A percentile compares a stretch with the other conserved stretches of the same genome.
These are phyloP conservation scores for Tylopilus sp. DNA, from an alignment of 768 basidiomycete genomes.

Conservation along the genomic window DNA sequence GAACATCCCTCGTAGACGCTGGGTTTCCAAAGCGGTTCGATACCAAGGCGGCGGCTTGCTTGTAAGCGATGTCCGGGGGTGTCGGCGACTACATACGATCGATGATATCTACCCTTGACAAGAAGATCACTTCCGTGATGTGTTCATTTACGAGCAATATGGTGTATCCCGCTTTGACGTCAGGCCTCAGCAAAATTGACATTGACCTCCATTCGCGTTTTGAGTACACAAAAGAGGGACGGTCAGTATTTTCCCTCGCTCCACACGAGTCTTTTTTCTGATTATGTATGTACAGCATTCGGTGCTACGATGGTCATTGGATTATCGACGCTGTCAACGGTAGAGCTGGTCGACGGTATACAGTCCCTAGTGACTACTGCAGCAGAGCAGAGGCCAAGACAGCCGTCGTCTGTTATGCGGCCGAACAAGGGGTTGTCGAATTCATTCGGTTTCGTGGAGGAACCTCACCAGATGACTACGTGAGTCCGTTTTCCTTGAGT, in stretches of 20 bases:
- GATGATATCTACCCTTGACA: slow-evolving; percentile 41
- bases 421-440: slow-evolving; percentile 54
- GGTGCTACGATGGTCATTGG: slow-evolving; percentile 49
- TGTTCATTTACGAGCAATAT: slow-evolving; percentile 42
- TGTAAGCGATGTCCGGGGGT: slow-evolving; percentile 63
- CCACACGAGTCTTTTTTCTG: neutral
- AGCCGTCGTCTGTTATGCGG: slow-evolving; percentile 52
- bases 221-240: slow-evolving; percentile 45
- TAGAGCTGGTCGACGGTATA: slow-evolving; percentile 42
- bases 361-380: slow-evolving; percentile 47
- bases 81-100: slow-evolving; percentile 54
- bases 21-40: slow-evolving; percentile 57
- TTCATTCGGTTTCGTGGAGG: slow-evolving; percentile 54
- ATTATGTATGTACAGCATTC: slow-evolving; percentile 39
- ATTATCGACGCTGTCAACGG: slow-evolving; percentile 31
- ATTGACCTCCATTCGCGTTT: slow-evolving; percentile 38
- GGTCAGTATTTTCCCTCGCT: slow-evolving; percentile 43
- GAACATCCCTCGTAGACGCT: slow-evolving; percentile 62
- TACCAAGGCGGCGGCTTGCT: slow-evolving; percentile 65
- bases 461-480: slow-evolving; percentile 40
- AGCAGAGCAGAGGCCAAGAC: slow-evolving; percentile 60
- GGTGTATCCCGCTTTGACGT: slow-evolving; percentile 43
- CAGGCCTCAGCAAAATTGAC: slow-evolving; percentile 44
- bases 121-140: slow-evolving; percentile 43
- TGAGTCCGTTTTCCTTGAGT: slow-evolving; percentile 32